phyloP scores from a whole-genome alignment of 2,329 filamentous ascomycete species.

The Penicillium concentricum region DNA sequence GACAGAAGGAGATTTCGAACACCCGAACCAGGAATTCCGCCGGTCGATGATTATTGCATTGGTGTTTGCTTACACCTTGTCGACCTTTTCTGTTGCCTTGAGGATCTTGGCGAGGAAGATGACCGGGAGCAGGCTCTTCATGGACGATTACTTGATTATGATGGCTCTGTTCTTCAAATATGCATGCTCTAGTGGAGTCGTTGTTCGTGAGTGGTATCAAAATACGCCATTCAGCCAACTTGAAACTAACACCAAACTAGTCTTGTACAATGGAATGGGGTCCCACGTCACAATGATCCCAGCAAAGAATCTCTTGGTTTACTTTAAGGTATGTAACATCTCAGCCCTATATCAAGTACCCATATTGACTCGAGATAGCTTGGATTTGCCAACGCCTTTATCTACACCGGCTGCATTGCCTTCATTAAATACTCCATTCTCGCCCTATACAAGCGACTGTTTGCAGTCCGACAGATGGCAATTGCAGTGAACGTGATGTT shows the following conservation, averaged over 20 bases:
- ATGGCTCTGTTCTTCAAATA: slow-evolving; percentile 33
- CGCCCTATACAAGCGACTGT: slow-evolving; percentile 30
- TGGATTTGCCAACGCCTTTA: slow-evolving; percentile 28
- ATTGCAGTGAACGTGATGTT: slow-evolving; percentile 21
- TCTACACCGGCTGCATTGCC: slow-evolving; percentile 26
- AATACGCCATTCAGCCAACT: neutral
- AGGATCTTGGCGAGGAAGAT: slow-evolving; percentile 28
- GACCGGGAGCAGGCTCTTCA: slow-evolving; percentile 24
- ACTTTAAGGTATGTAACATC: slow-evolving; percentile 22
- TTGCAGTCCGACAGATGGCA: slow-evolving; percentile 22
- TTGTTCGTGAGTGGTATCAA: slow-evolving; percentile 20
- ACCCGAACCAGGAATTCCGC: slow-evolving; percentile 26
- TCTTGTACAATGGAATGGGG: slow-evolving; percentile 29
- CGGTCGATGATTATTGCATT: slow-evolving; percentile 25
- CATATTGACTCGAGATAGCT: slow-evolving; percentile 18
- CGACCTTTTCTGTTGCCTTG: slow-evolving; percentile 27
- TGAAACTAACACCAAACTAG: slow-evolving; percentile 11
- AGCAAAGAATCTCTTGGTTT: slow-evolving; percentile 21
- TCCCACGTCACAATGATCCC: slow-evolving; percentile 30
- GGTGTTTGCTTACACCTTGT: slow-evolving; percentile 27
- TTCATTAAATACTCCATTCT: slow-evolving; percentile 33
- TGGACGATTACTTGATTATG: slow-evolving; percentile 34
- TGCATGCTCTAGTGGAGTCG: slow-evolving; percentile 29
- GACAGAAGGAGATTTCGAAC: slow-evolving; percentile 25
- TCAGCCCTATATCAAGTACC: neutral